A percentile compares a stretch with the other conserved stretches of the same genome.
phyloP scores from a whole-genome alignment of 441 rosid species.

The Corymbia citriodora region DNA sequence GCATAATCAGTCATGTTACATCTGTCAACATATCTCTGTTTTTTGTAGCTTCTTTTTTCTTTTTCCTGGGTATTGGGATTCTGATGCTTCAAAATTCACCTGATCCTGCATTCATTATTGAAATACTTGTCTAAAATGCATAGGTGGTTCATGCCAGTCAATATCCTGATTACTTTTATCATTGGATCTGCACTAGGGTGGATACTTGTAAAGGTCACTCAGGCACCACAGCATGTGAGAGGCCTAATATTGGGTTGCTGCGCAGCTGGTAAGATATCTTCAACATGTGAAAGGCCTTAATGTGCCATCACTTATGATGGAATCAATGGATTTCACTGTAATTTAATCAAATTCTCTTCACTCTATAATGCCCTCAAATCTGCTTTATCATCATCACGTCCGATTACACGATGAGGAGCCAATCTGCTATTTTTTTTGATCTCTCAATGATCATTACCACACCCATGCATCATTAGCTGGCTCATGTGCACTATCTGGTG shows the following conservation, averaged over 20 bases:
- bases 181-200: constrained; percentile 13
- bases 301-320: neutral
- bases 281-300: neutral
- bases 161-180: constrained; percentile 17
- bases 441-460: neutral
- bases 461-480: neutral
- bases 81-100: neutral
- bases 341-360: neutral
- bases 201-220: constrained; percentile 19
- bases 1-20: neutral
- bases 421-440: neutral
- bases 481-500: neutral
- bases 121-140: neutral
- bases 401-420: neutral
- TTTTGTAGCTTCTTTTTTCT: neutral
- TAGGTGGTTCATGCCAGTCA: constrained; percentile 38
- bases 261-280: constrained; percentile 8
- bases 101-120: neutral
- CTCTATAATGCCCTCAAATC: neutral
- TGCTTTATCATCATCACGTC: neutral
- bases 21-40: neutral
- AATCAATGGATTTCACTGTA: neutral
- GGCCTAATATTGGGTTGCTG: constrained; percentile 32
- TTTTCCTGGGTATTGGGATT: neutral
- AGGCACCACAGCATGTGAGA: constrained; percentile 11